Evolutionary conservation across 345 rosid genomes (phyloP).

Genomic region (Brassica carinata): DNA sequence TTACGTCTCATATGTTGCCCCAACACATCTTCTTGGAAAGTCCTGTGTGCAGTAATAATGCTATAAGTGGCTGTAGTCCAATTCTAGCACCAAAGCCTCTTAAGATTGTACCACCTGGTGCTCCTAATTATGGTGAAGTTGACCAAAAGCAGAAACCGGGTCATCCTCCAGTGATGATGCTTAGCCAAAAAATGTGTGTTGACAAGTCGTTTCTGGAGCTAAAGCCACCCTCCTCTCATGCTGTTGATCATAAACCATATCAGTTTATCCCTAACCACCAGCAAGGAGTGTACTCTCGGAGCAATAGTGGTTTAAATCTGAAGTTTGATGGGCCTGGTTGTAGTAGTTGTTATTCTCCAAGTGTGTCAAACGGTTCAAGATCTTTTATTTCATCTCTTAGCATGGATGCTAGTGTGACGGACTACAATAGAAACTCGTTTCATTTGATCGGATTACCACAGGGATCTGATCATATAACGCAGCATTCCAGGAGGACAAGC

Average conservation of each 20-base stretch:
- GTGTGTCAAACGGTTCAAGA: slow-evolving; percentile 60
- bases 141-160: slow-evolving; percentile 27
- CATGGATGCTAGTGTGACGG: slow-evolving; percentile 57
- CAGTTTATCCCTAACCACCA: slow-evolving; percentile 52
- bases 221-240: slow-evolving; percentile 47
- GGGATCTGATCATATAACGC: slow-evolving; percentile 51
- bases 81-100: slow-evolving; percentile 63
- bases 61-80: slow-evolving; percentile 8
- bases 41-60: slow-evolving; percentile 37
- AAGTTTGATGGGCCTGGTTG: slow-evolving; percentile 57
- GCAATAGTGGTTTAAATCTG: slow-evolving; percentile 54
- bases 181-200: slow-evolving; percentile 40
- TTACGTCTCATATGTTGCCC: slow-evolving; percentile 52
- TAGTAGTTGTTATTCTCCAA: slow-evolving; percentile 50
- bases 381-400: slow-evolving; percentile 71
- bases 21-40: slow-evolving; percentile 57
- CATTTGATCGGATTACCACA: slow-evolving; percentile 57
- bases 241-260: slow-evolving; percentile 27
- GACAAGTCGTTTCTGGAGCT: slow-evolving; percentile 50
- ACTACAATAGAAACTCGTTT: slow-evolving; percentile 53
- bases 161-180: slow-evolving; percentile 26
- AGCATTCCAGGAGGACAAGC: slow-evolving; percentile 48
- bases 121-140: slow-evolving; percentile 21
- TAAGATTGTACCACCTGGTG: slow-evolving; percentile 46
- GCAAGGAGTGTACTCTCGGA: slow-evolving; percentile 46